Evolutionary conservation across 140 eudicot species (phyloP), one percentile per base, ranked within the genome.

Genomic region (Senecio squalidus): DNA sequence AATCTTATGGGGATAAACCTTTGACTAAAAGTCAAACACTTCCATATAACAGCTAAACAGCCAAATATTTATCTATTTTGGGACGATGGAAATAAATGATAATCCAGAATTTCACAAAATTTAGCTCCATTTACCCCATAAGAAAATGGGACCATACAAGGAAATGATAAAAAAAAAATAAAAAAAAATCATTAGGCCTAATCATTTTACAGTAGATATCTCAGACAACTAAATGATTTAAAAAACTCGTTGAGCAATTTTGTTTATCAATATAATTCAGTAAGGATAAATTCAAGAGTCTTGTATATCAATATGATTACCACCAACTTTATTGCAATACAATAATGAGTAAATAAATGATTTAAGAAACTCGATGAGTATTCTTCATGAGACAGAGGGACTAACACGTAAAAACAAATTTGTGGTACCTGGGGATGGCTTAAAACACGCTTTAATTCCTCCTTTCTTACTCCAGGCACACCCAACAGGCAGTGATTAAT

Each of bases 401-500:
- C n/a, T n/a, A n/a, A n/a, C n/a, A n/a, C n/a, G 61, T 43, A 46
- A 2, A 59, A 43, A 29, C 10, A 1, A 16, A 3, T 18, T 17
- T 44, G 47, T 26, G 3, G 46, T 24, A 91, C 98, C 96, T 81
- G 95, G 49, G 96, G 96, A 78, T 92, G 98, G 77, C 98, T 92
- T 52, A 92, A 59, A 16, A 87, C 98, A 22, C 83, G 92, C 75
- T 84, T 87, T 52, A 92, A 71, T 56, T 92, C 98, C 71, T 92
- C 96, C 50, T 77, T 92, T 71, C 77, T 73, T 21, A 92, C 88
- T 17, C 98, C 98, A 2, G 87, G 96, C 69, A 92, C 64, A 16
- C 89, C 98, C 73, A 92, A 64, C 49, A 92, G 95, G 78, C 98
- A 92, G 64, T 87, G 98, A 59, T 92, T 87, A 59, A 92, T 95